Base-by-base conservation (phyloP, 345 rosid species). In the Lagerstroemia speciosa region DNA sequence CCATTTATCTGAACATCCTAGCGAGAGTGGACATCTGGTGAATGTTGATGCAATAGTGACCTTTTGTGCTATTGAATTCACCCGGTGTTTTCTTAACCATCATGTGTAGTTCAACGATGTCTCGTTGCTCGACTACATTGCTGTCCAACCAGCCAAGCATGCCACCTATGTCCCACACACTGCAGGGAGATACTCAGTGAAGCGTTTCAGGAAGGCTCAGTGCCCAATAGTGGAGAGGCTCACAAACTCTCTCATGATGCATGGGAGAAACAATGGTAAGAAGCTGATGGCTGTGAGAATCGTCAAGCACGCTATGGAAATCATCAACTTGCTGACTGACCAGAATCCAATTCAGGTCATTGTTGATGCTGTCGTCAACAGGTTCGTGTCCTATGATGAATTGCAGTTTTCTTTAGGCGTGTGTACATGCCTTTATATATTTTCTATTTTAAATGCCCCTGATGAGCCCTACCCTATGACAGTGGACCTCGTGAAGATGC, bases 401-500 rank as follows among this genome's bases (percentile, higher is more conserved):
- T 17, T 33, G 41, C 43, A 33, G 3, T 24, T 29, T 37, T 36
- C 16, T 17, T 11, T 2, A n/a, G 65, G 45, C 11, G 7, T 53
- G 30, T 24, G 17, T 48, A 6, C 30, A n/a, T 24, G 1, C 2
- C 60, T 3, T 24, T 53, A 1, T 53, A 8, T 53, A 5, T 53
- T 24, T 17, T 4, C 34, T 26, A 0, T 9, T 31, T 48, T 31
- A 10, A 20, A 0, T 33, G 6, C 36, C 65, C 6, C 20, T 62
- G 22, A 5, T 62, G 14, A 62, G 17, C 24, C 22, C 15, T 62
- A 15, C 38, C 22, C 50, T 36, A 36, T 33, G 46, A 16, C 64
- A 93, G 98, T 84, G 98, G 98, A 37, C 98, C 98, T 0, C 85
- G 97, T 68, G 98, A 93, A 69, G 98, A 91, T 82, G 98, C 98